Conservation (phyloP, 2,329 filamentous ascomycete species). For the Sporothrix brasiliensis region DNA sequence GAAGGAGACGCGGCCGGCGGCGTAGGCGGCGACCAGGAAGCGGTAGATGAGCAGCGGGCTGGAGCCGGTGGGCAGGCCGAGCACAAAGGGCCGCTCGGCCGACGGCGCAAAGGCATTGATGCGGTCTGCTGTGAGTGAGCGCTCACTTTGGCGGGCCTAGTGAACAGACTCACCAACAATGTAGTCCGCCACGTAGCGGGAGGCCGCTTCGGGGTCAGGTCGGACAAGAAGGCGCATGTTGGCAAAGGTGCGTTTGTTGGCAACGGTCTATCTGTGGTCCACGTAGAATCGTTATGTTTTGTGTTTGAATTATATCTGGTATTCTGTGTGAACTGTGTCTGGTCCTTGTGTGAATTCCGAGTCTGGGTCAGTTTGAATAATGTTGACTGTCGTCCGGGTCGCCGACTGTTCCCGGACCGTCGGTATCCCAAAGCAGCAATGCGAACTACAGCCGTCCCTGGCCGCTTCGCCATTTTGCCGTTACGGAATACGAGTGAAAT, state of each 20-base stretch:
- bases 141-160: no score
- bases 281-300: no score
- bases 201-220: conserved; percentile 62
- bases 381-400: no score
- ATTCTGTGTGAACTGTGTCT: not conserved
- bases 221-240: conserved; percentile 72
- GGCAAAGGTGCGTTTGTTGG: conserved; percentile 7
- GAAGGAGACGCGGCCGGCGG: conserved; percentile 53
- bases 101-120: conserved; percentile 70
- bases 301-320: not conserved
- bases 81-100: conserved; percentile 66
- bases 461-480: no score
- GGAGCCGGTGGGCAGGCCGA: conserved; percentile 72
- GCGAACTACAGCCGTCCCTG: no score
- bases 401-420: no score
- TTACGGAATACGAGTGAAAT: no score
- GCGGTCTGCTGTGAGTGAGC: conserved; percentile 50
- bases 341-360: not conserved
- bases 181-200: conserved; percentile 71
- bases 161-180: conserved; percentile 53
- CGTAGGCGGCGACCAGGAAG: conserved; percentile 64
- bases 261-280: no score
- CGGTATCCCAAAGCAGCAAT: no score
- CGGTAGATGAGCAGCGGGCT: conserved; percentile 71
- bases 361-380: no score